Conservation (phyloP, 169 alveolate species). For the Cryptosporidium meleagridis region DNA sequence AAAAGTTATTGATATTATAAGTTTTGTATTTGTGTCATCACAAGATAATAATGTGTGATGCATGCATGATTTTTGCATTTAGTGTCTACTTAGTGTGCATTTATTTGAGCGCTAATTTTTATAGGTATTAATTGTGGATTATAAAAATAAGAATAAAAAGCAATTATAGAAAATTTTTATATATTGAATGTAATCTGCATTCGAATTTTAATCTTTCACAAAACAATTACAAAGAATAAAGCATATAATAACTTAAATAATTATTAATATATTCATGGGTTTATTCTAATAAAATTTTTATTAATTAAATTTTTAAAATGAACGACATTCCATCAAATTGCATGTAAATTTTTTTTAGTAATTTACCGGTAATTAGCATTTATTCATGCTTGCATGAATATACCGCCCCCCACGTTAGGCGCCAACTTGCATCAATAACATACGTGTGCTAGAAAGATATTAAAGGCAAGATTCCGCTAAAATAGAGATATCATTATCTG, state of each 20-base stretch:
- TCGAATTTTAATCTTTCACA: no score
- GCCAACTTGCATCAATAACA: constrained; percentile 75
- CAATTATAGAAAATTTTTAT: background rate
- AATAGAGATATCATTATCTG: constrained; percentile 73
- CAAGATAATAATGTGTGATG: constrained; percentile 59
- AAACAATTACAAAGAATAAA: no score
- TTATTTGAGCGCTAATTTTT: constrained; percentile 45
- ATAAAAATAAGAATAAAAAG: background rate
- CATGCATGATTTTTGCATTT: constrained; percentile 69
- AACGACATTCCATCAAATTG: background rate
- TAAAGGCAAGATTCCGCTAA: constrained; percentile 70
- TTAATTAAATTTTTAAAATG: background rate
- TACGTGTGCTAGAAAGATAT: constrained; percentile 75
- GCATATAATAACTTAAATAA: no score
- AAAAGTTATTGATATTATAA: background rate
- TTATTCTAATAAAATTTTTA: background rate
- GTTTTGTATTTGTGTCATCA: constrained; percentile 8
- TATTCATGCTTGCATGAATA: constrained; percentile 29
- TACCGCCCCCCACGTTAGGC: constrained; percentile 78
- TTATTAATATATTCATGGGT: background rate
- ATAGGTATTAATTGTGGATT: background rate
- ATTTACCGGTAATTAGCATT: constrained; percentile 25
- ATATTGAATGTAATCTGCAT: background rate
- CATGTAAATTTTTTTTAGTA: background rate
- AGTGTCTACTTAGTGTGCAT: constrained; percentile 67